Conservation (phyloP, 768 basidiomycete species). For the Boletus edulis region DNA sequence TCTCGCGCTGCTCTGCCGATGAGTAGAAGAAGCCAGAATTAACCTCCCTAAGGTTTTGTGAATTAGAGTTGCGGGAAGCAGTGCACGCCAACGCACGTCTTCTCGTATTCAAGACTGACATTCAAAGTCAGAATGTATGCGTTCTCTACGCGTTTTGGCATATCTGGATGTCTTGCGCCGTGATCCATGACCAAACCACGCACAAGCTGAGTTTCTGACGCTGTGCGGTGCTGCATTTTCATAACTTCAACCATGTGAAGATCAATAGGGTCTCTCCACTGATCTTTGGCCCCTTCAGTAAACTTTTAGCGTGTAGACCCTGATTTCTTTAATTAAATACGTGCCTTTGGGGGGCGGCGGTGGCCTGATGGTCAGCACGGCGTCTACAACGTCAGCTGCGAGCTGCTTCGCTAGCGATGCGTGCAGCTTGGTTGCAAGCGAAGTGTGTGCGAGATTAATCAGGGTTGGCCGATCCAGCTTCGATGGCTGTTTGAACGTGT, state of each 20-base stretch:
- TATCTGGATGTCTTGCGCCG: slow-evolving; percentile 96
- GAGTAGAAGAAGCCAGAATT: slow-evolving; percentile 99
- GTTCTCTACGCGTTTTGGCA: slow-evolving; percentile 98
- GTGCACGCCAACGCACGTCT: slow-evolving; percentile 72
- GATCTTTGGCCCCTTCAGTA: slow-evolving; percentile 54
- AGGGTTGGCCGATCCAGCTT: slow-evolving; percentile 87
- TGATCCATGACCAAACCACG: slow-evolving; percentile 97
- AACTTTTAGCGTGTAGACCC: slow-evolving; percentile 29
- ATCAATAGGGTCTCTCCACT: slow-evolving; percentile 89
- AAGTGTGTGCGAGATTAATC: slow-evolving; percentile 93
- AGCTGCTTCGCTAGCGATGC: slow-evolving; percentile 79
- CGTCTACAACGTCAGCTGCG: slow-evolving; percentile 92
- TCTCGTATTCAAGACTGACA: slow-evolving; percentile 98
- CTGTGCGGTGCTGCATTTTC: slow-evolving; percentile 99
- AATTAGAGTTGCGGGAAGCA: slow-evolving; percentile 16
- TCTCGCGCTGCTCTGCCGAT: slow-evolving; percentile 96
- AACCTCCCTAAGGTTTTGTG: slow-evolving; percentile 69
- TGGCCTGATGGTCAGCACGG: slow-evolving; percentile 84
- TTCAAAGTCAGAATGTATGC: slow-evolving; percentile 94
- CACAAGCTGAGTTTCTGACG: slow-evolving; percentile 94
- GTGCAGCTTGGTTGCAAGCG: slow-evolving; percentile 91
- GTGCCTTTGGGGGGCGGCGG: slow-evolving; percentile 59
- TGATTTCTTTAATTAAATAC: slow-evolving; percentile 22
- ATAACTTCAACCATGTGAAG: slow-evolving; percentile 99
- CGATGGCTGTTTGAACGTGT: slow-evolving; percentile 77